A percentile compares a stretch with the other conserved stretches of the same genome.
Conservation (phyloP, 192 early-diverging fungal species). For the Kappamyces sp. region DNA sequence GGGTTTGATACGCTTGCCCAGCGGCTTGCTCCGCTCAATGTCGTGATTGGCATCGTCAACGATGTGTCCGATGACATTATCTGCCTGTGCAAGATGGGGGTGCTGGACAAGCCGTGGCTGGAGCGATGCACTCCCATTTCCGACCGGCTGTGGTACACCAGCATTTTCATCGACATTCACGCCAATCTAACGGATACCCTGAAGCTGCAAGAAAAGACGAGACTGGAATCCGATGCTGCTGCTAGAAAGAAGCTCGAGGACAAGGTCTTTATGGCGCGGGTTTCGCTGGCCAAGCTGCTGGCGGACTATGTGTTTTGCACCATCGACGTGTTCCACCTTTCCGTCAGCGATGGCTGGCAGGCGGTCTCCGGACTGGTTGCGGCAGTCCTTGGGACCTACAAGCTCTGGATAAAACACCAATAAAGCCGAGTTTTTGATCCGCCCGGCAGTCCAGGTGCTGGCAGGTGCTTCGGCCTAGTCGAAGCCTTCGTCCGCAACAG, state of each 20-base stretch:
- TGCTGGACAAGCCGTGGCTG: conserved; percentile 44
- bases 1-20: neutral
- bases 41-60: conserved; percentile 51
- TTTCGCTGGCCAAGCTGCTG: conserved; percentile 59
- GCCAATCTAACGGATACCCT: conserved; percentile 39
- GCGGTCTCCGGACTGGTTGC: conserved; percentile 31
- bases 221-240: conserved; percentile 12
- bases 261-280: conserved; percentile 48
- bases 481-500: too few relatives aligned
- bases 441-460: too few relatives aligned
- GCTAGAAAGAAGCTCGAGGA: conserved; percentile 22
- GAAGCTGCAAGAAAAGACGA: conserved; percentile 20
- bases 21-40: conserved; percentile 27
- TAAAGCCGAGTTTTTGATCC: neutral
- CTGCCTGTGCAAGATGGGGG: conserved; percentile 64
- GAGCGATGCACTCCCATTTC: conserved; percentile 55
- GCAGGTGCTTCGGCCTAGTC: too few relatives aligned
- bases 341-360: conserved; percentile 41
- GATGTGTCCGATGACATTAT: conserved; percentile 71
- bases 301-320: conserved; percentile 72
- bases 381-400: conserved; percentile 45
- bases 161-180: conserved; percentile 62
- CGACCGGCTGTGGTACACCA: conserved; percentile 64
- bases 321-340: conserved; percentile 37
- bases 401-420: conserved; percentile 34